These are phyloP conservation scores for Dalechampia spathulata DNA, from an alignment of 441 rosid species.

Conservation along the genomic window DNA sequence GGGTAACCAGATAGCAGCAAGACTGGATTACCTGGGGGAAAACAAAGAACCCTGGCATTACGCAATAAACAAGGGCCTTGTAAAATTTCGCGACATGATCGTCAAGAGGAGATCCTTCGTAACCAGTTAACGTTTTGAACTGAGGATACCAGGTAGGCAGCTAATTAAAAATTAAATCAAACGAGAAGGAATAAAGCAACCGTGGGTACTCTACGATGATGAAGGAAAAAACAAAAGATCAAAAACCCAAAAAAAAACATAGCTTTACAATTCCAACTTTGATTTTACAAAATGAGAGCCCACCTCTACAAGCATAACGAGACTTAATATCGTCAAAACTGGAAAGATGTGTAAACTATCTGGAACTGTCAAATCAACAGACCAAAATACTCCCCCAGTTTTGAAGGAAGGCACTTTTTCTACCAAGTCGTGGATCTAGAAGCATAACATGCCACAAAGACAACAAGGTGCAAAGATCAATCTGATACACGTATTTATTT, in stretches of 20 bases:
- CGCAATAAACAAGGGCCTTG: conserved; percentile 46
- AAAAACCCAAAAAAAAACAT: not conserved
- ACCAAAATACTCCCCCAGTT: conserved; percentile 82
- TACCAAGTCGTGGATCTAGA: conserved; percentile 74
- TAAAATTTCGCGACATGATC: conserved; percentile 44
- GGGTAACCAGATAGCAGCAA: too few relatives aligned
- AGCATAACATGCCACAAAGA: not conserved
- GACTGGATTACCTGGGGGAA: conserved; percentile 51
- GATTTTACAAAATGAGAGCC: not conserved
- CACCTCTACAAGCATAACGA: conserved; percentile 87
- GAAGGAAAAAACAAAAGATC: not conserved
- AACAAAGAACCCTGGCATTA: conserved; percentile 60
- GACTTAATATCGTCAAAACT: conserved; percentile 51
- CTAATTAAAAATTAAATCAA: conserved; percentile 1
- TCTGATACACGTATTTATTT: not conserved
- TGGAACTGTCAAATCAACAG: conserved; percentile 63
- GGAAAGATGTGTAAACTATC: conserved; percentile 69
- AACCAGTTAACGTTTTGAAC: conserved; percentile 76
- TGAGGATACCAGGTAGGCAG: conserved; percentile 18
- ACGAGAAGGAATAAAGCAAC: not conserved
- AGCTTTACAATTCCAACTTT: not conserved
- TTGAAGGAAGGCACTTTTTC: conserved; percentile 95
- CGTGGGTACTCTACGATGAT: not conserved
- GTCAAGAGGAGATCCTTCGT: conserved; percentile 69
- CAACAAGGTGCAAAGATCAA: not conserved